These are phyloP conservation scores for Lactarius vividus DNA, from an alignment of 768 basidiomycete genomes.

Conservation along the genomic window DNA sequence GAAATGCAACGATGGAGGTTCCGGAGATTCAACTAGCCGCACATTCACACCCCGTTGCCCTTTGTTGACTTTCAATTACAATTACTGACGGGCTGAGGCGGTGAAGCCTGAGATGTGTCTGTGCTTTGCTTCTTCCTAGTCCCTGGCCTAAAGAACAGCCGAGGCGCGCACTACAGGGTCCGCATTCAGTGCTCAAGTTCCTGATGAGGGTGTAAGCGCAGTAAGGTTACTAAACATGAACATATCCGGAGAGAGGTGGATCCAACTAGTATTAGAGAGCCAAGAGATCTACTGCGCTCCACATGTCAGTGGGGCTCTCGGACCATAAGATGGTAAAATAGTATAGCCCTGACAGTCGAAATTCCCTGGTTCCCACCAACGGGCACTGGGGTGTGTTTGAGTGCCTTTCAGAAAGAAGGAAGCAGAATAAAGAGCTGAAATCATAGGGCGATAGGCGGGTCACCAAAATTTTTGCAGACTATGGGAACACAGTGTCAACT, in stretches of 20 bases:
- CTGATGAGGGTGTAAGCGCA: neutral
- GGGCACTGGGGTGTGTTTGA: neutral
- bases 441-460: neutral
- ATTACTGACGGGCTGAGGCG: neutral
- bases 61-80: neutral
- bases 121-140: slow-evolving; percentile 17
- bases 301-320: neutral
- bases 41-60: neutral
- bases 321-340: neutral
- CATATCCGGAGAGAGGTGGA: slow-evolving; percentile 18
- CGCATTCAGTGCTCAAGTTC: neutral
- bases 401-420: neutral
- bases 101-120: neutral
- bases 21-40: neutral
- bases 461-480: too few species aligned
- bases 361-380: slow-evolving; percentile 13
- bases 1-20: neutral
- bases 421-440: neutral
- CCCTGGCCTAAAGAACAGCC: slow-evolving; percentile 21
- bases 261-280: slow-evolving; percentile 21
- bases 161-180: slow-evolving; percentile 7
- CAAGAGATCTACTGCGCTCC: slow-evolving; percentile 25
- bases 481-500: too few species aligned
- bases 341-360: neutral
- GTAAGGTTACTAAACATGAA: neutral